These are phyloP conservation scores for Schizopora paradoxa DNA, from an alignment of 1,284 basidiomycete genomes.

Conservation along the genomic window DNA sequence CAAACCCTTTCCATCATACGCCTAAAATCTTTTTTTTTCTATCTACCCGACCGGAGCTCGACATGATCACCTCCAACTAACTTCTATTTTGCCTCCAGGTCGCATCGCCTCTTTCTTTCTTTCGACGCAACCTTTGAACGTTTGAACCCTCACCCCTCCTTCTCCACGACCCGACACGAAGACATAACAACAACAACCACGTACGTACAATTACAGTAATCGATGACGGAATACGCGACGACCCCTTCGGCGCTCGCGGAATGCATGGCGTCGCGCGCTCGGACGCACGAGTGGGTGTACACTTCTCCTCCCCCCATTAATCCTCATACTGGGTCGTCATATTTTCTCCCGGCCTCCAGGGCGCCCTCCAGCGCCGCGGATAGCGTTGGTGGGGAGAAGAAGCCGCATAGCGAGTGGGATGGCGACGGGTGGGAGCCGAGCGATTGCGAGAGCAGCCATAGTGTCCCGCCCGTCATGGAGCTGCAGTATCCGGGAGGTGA, in stretches of 20 bases:
- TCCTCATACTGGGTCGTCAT: conserved; percentile 26
- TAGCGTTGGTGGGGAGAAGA: conserved; percentile 40
- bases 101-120: neutral
- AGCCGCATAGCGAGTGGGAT: conserved; percentile 21
- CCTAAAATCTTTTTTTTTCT: too few species aligned
- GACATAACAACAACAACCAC: neutral
- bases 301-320: conserved; percentile 28
- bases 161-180: neutral
- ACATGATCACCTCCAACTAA: neutral
- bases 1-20: too few species aligned
- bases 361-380: conserved; percentile 47
- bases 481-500: conserved; percentile 60
- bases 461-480: conserved; percentile 65
- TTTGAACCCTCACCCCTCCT: neutral
- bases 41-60: too few species aligned
- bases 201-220: neutral
- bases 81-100: neutral
- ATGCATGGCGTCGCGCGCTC: conserved; percentile 49
- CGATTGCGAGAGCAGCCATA: conserved; percentile 58
- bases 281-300: conserved; percentile 58
- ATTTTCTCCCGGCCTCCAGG: conserved; percentile 51
- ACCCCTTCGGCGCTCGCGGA: conserved; percentile 52
- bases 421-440: conserved; percentile 44
- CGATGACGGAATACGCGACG: conserved; percentile 63
- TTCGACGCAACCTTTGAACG: neutral